A percentile compares a stretch with the other conserved stretches of the same genome.
Evolutionary conservation across 1,284 basidiomycete genomes (phyloP).

Genomic region (Phlebopus sp.): DNA sequence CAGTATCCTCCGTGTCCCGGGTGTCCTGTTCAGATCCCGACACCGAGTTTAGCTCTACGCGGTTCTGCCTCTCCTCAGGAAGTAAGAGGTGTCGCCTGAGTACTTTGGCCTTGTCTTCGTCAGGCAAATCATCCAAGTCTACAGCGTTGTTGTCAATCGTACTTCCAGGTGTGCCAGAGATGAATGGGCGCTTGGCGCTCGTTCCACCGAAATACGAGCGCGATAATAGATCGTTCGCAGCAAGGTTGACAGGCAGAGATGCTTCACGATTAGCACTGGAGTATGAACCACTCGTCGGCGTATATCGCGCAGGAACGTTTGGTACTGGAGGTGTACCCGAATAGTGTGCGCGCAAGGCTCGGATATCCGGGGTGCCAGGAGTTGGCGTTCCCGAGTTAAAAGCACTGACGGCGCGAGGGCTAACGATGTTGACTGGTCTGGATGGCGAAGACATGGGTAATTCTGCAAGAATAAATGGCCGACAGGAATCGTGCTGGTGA

Average conservation of each 20-base stretch:
- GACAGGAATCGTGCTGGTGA: not conserved
- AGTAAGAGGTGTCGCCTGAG: constrained; percentile 79
- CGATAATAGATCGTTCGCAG: constrained; percentile 17
- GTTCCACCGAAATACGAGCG: constrained; percentile 32
- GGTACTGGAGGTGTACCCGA: constrained; percentile 59
- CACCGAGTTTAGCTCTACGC: constrained; percentile 27
- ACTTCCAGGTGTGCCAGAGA: constrained; percentile 30
- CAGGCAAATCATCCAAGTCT: constrained; percentile 59
- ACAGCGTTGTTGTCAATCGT: constrained; percentile 26
- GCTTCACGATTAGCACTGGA: constrained; percentile 32
- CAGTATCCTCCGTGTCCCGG: constrained; percentile 22
- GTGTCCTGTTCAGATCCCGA: constrained; percentile 36
- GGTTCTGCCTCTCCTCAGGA: constrained; percentile 58
- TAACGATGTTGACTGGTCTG: constrained; percentile 56
- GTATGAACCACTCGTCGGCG: constrained; percentile 22
- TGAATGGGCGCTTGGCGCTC: constrained; percentile 30
- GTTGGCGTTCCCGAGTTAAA: constrained; percentile 32
- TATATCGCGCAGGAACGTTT: constrained; percentile 55
- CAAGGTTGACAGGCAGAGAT: constrained; percentile 1
- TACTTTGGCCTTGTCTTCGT: constrained; percentile 83
- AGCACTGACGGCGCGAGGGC: constrained; percentile 30
- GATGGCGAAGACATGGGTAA: constrained; percentile 53
- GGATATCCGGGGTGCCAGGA: constrained; percentile 52
- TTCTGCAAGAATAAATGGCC: not conserved
- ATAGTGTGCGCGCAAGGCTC: constrained; percentile 61